A percentile compares a stretch with the other conserved stretches of the same genome.
Evolutionary conservation across 2,329 filamentous ascomycete species (phyloP).

Genomic region (Dactylella cylindrospora): DNA sequence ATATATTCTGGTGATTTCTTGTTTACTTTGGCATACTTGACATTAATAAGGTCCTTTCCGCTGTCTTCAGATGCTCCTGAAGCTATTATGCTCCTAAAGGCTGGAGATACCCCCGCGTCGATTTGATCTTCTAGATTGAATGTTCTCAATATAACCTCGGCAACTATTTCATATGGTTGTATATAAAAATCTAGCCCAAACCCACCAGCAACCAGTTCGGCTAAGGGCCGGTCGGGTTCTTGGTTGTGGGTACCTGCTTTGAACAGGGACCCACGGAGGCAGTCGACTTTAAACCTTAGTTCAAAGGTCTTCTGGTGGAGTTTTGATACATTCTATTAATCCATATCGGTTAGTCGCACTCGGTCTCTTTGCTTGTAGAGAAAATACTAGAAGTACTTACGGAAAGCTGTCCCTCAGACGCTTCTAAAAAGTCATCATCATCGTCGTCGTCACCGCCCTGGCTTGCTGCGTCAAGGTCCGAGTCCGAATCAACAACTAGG

Average conservation of each 20-base stretch:
- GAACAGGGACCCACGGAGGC: slow-evolving; percentile 88
- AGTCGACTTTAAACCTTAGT: slow-evolving; percentile 94
- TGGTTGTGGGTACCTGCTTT: slow-evolving; percentile 75
- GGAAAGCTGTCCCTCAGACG: slow-evolving; percentile 57
- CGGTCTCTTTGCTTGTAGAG: too few relatives aligned
- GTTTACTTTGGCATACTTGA: slow-evolving; percentile 89
- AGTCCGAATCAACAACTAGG: slow-evolving; percentile 65
- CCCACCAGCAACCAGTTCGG: slow-evolving; percentile 84
- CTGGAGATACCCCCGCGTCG: slow-evolving; percentile 75
- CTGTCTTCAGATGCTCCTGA: slow-evolving; percentile 72
- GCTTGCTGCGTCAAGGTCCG: slow-evolving; percentile 29
- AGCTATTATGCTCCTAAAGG: slow-evolving; percentile 97
- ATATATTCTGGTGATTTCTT: slow-evolving; percentile 89
- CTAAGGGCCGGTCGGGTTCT: slow-evolving; percentile 79
- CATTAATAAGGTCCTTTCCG: slow-evolving; percentile 64
- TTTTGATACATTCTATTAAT: slow-evolving; percentile 56
- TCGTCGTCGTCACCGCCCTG: slow-evolving; percentile 65
- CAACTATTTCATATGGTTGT: slow-evolving; percentile 86
- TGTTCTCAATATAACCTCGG: slow-evolving; percentile 83
- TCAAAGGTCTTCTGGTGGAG: slow-evolving; percentile 90
- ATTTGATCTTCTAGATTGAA: slow-evolving; percentile 93
- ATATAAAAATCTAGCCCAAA: slow-evolving; percentile 88
- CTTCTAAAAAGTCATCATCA: slow-evolving; percentile 68
- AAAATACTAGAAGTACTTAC: slow-evolving; percentile 14
- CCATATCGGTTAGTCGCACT: neutral